phyloP scores from a whole-genome alignment of 345 rosid species.

The Pistacia vera region DNA sequence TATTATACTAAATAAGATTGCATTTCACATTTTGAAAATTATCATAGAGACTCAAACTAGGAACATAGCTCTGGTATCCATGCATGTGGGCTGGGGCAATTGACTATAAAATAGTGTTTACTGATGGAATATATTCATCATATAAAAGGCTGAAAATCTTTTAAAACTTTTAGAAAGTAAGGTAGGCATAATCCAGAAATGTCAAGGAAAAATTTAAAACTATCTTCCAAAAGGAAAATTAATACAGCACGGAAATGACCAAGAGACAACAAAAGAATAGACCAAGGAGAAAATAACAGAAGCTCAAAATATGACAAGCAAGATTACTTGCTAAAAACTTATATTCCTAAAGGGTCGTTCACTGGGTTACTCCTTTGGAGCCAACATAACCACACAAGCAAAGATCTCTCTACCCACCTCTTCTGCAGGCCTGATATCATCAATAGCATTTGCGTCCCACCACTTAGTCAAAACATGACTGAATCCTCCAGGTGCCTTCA shows the following conservation, averaged over 20 bases:
- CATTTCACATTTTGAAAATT: not conserved
- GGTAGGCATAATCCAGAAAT: not conserved
- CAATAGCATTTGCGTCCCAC: slow-evolving; percentile 21
- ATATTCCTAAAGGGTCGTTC: slow-evolving; percentile 10
- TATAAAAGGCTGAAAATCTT: not conserved
- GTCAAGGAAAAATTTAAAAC: not conserved
- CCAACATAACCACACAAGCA: slow-evolving; percentile 10
- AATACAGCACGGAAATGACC: not conserved
- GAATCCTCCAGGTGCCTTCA: slow-evolving; percentile 21
- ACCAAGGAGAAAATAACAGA: not conserved
- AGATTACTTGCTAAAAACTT: slow-evolving; percentile 11
- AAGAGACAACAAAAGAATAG: not conserved
- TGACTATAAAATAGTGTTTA: not conserved
- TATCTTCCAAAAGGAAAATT: not conserved
- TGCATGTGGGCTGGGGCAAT: not conserved
- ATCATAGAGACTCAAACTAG: slow-evolving; percentile 2
- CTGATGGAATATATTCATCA: not conserved
- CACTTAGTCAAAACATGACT: slow-evolving; percentile 20
- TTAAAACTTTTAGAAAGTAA: not conserved
- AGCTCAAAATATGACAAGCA: slow-evolving; percentile 5
- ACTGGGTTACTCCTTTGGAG: slow-evolving; percentile 18
- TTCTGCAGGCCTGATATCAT: slow-evolving; percentile 20
- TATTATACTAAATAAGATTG: not conserved
- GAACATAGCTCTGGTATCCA: not conserved
- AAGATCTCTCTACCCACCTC: slow-evolving; percentile 36